Base-by-base conservation (phyloP, 2,329 filamentous ascomycete species). In the Metarhizium guizhouense region DNA sequence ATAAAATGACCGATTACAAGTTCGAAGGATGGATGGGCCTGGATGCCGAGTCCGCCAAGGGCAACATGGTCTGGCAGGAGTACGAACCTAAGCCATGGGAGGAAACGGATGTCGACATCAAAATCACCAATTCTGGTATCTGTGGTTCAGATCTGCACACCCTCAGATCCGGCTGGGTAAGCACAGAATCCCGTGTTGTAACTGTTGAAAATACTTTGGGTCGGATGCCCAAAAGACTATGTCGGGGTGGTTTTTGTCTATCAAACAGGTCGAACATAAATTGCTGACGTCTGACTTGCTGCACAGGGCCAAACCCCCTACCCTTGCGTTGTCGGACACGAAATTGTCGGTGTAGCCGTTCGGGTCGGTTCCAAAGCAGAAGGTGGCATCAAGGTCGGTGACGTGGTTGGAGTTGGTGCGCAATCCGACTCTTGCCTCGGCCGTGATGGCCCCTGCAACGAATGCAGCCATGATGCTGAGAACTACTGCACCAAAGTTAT, bases 1-100 rank as follows among this genome's bases (percentile, higher is more conserved):
- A 60, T 57, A 66, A 69, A 59, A 53, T 66, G 8, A 67, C 64
- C 45, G 67, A 72, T 57, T 72, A 74, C 64, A 77, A 75, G 64
- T 80, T 80, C 57, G 68, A 79, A 61, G 77, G 78, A 47, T 81
- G 78, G 78, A 60, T 80, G 49, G 78, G 75, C 60, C 66, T 73
- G 48, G 67, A 69, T 55, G 61, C 69, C 13, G 68, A 70, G 2
- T 65, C 74, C 20, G 70, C 64, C 57, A 65, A 80, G 5, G 78
- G 78, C 54, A 79, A 81, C 54, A 80, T 82, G 78, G 65, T 72
- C 36, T 81, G 79, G 78, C 71, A 70, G 45, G 69, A 78, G 55
- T 86, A 79, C 55, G 74, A 83, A 67, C 83, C 83, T 42, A 87
- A 87, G 73, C 69, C 72, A n/a, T 87, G 82, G 79, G 78, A 83